Percentiles rank a stretch among this genome's conserved stretches.
phyloP scores from a whole-genome alignment of 257 asterid species.

The Lavandula angustifolia region DNA sequence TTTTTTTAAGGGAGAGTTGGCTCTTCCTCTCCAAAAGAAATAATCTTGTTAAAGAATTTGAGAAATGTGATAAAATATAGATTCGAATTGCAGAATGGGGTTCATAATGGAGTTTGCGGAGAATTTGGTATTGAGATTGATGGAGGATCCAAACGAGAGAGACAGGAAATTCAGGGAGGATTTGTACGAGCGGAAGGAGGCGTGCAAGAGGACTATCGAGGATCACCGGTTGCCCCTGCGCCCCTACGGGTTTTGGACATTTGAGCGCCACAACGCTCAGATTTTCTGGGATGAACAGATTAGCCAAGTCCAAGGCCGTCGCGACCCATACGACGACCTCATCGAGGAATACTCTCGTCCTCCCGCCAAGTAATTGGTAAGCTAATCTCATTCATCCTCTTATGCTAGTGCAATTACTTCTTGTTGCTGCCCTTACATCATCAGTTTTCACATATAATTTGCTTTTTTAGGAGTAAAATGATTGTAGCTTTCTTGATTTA shows the following conservation, averaged over 20 bases:
- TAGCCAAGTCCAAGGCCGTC: conserved; percentile 81
- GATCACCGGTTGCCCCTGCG: conserved; percentile 73
- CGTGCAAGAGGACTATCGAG: conserved; percentile 46
- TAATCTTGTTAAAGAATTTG: not conserved
- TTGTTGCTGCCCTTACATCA: not conserved
- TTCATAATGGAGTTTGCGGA: conserved; percentile 92
- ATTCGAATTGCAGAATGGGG: conserved; percentile 35
- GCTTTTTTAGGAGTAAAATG: not conserved
- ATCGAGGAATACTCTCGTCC: conserved; percentile 38
- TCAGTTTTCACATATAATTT: not conserved
- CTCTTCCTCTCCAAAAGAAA: not conserved
- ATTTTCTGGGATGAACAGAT: conserved; percentile 56
- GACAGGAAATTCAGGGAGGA: conserved; percentile 68
- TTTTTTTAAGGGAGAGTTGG: not conserved
- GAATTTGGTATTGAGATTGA: conserved; percentile 64
- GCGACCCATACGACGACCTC: conserved; percentile 75
- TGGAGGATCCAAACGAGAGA: conserved; percentile 86
- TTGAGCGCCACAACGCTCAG: conserved; percentile 81
- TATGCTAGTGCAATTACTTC: not conserved
- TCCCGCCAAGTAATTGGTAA: conserved; percentile 30
- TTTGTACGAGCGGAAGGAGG: conserved; percentile 50
- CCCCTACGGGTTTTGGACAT: conserved; percentile 90
- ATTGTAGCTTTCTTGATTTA: not conserved
- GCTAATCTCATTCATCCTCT: not conserved
- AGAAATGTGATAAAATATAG: not conserved